phyloP scores from a whole-genome alignment of 2,329 filamentous ascomycete species.

The Paecilomyces formosus region DNA sequence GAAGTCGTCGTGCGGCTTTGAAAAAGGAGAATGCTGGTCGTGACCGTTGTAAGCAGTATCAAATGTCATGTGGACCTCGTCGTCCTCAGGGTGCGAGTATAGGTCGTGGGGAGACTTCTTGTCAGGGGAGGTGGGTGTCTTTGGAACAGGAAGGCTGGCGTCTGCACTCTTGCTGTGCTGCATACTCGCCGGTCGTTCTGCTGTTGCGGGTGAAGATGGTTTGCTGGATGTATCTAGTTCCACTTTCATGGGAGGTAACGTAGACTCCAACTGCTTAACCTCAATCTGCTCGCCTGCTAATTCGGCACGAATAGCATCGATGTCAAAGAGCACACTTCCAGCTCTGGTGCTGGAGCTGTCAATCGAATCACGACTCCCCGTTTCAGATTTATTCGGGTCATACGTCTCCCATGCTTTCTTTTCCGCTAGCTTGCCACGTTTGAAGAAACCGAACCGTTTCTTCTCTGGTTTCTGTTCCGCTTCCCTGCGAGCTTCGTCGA shows the following conservation, averaged over 20 bases:
- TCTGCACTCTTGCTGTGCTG: slow-evolving; percentile 37
- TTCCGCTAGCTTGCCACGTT: slow-evolving; percentile 62
- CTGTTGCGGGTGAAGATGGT: neutral
- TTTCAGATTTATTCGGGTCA: slow-evolving; percentile 51
- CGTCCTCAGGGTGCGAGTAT: slow-evolving; percentile 15
- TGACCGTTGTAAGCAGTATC: slow-evolving; percentile 53
- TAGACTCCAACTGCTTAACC: slow-evolving; percentile 78
- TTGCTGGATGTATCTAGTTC: slow-evolving; percentile 38
- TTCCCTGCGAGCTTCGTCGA: slow-evolving; percentile 85
- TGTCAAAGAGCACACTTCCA: slow-evolving; percentile 72
- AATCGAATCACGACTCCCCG: slow-evolving; percentile 17
- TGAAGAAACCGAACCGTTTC: slow-evolving; percentile 69
- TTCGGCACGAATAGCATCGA: slow-evolving; percentile 86
- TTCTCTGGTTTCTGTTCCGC: slow-evolving; percentile 73
- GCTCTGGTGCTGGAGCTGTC: slow-evolving; percentile 20
- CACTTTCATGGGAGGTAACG: slow-evolving; percentile 83
- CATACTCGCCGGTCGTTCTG: neutral
- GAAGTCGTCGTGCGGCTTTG: slow-evolving; percentile 5
- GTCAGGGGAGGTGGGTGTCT: slow-evolving; percentile 7
- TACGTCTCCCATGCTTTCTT: slow-evolving; percentile 95
- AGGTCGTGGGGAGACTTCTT: slow-evolving; percentile 6
- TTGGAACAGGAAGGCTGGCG: slow-evolving; percentile 15
- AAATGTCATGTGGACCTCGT: slow-evolving; percentile 60
- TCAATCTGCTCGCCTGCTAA: slow-evolving; percentile 64
- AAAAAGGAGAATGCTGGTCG: slow-evolving; percentile 10